These are phyloP conservation scores for Barnettozyma wickerhamii DNA, from an alignment of 805 yeast species.

Conservation along the genomic window DNA sequence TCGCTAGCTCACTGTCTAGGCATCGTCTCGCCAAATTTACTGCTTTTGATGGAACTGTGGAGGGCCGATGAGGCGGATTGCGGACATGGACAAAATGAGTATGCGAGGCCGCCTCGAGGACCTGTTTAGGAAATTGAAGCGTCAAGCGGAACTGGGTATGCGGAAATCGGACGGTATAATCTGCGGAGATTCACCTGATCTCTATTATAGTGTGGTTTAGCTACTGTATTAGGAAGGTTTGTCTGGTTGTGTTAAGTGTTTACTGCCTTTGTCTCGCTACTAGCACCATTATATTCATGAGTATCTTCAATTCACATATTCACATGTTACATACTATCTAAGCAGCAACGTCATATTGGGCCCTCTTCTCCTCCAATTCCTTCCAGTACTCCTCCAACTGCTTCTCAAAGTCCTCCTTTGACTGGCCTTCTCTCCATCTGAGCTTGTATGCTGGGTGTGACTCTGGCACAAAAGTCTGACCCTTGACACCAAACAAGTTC, in stretches of 20 bases:
- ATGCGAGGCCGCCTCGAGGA: too few relatives aligned
- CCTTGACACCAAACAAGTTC: slow-evolving; percentile 16
- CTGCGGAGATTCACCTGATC: too few relatives aligned
- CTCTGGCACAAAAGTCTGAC: slow-evolving; percentile 14
- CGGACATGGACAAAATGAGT: not conserved
- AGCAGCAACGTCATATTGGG: not conserved
- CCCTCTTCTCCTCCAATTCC: not conserved
- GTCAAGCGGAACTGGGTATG: too few relatives aligned
- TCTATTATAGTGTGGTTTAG: too few relatives aligned
- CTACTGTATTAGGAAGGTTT: too few relatives aligned
- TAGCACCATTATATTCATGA: too few relatives aligned
- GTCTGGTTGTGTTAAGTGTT: too few relatives aligned
- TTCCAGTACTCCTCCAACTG: not conserved
- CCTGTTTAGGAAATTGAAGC: not conserved
- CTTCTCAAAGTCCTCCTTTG: slow-evolving; percentile 22
- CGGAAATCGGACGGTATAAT: too few relatives aligned
- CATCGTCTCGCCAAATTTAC: not conserved
- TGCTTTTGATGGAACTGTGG: not conserved
- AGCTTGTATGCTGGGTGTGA: slow-evolving; percentile 18
- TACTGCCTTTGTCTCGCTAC: too few relatives aligned
- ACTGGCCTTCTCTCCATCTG: slow-evolving; percentile 7
- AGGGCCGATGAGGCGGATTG: not conserved
- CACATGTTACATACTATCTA: too few relatives aligned
- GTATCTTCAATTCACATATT: too few relatives aligned
- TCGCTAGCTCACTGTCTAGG: too few relatives aligned